Percentiles rank a stretch among this genome's conserved stretches.
Evolutionary conservation across 148 eudicot genomes (phyloP).

Genomic region (Amaranthus hypochondriacus): DNA sequence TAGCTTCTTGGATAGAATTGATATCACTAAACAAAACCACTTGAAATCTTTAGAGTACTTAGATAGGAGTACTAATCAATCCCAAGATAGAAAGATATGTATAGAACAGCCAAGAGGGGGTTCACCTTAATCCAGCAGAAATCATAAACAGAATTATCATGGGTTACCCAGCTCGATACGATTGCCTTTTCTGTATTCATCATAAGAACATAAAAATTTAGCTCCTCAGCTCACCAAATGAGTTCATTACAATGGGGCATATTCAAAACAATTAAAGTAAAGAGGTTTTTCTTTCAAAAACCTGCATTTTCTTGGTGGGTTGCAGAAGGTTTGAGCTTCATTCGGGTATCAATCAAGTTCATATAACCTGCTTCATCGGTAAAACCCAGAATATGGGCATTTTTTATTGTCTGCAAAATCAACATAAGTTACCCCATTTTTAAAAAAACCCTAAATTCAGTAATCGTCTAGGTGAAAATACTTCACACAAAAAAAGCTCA

Average conservation of each 20-base stretch:
- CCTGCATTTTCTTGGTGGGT: slow-evolving; percentile 64
- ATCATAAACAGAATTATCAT: slow-evolving; percentile 85
- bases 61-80: not conserved
- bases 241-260: not conserved
- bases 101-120: not conserved
- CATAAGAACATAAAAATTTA: not conserved
- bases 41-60: too few relatives aligned
- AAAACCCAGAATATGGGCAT: slow-evolving; percentile 63
- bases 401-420: slow-evolving; percentile 45
- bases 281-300: not conserved
- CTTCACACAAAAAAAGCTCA: not conserved
- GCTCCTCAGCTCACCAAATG: slow-evolving; percentile 2
- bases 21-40: not conserved
- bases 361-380: slow-evolving; percentile 71
- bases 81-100: not conserved
- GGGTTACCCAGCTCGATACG: slow-evolving; percentile 63
- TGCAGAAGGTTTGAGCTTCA: slow-evolving; percentile 33
- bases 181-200: slow-evolving; percentile 55
- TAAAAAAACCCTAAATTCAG: not conserved
- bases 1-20: not conserved
- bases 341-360: slow-evolving; percentile 55
- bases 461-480: not conserved
- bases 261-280: not conserved
- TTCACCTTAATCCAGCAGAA: slow-evolving; percentile 84
- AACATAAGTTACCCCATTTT: not conserved